Evolutionary conservation across 2,329 filamentous ascomycete genomes (phyloP), one percentile per base, ranked within the genome.

Genomic region (Elsinoe fawcettii): DNA sequence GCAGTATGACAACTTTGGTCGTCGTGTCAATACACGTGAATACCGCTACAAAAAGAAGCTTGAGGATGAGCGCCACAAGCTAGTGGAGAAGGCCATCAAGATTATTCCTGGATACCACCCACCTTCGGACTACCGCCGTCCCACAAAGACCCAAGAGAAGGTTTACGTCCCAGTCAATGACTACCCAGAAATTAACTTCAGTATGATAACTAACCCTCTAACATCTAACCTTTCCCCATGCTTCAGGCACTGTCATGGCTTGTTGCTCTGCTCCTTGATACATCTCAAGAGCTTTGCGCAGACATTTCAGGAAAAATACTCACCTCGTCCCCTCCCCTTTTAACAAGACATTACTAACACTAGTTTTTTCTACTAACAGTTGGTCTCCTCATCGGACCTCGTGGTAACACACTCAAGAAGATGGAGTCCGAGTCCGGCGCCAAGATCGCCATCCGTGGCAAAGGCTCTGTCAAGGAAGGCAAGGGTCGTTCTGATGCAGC

Each of bases 181-280:
- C 77, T 99, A 99, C 75, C 93, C 93, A 81, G 93, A 99, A 77
- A 97, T 99, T 86, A 99, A 99, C 87, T 99, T 99, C 90, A 99
- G 93, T 99, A 96, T 92, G 92, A 92, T 93, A 91, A 86, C 91
- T 96, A 96, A 96, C 90, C 90, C 90, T 90, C 71, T 73, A 71
- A 73, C 69, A 66, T 67, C 49, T 64, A 61, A 64, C 61, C 59
- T 66, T 68, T 34, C 54, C 64, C 70, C 69, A 77, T 20, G 37
- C 30, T 46, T 49, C 25, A 25, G 25, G 12, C 54, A 47, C 39
- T 49, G 44, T 47, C 32, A 34, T 25, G 23, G 37, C 34, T 18
- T 53, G 32, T 18, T 53, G 49, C 18, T 16, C 7, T 14, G 49
- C 49, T 53, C 30, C 49, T 53, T 53, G 49, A 39, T n/a, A 36